Evolutionary conservation across 768 basidiomycete species (phyloP).

Genomic region (Pulveroboletus ravenelii): DNA sequence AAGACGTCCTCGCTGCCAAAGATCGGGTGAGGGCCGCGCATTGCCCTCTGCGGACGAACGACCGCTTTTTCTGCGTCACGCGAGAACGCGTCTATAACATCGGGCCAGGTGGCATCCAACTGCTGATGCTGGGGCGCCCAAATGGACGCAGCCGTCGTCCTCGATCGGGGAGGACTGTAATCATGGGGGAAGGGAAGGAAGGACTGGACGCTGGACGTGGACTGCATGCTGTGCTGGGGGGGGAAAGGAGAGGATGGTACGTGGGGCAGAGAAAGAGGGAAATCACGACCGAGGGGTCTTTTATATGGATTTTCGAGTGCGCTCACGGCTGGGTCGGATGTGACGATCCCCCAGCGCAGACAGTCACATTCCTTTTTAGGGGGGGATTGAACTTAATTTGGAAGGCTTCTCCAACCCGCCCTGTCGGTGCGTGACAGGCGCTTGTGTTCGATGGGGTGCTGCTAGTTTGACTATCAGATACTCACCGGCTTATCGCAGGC

Average conservation of each 20-base stretch:
- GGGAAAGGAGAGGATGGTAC: conserved; percentile 34
- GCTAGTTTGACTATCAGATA: conserved; percentile 26
- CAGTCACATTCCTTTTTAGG: conserved; percentile 32
- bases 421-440: conserved; percentile 25
- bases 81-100: conserved; percentile 57
- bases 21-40: conserved; percentile 18
- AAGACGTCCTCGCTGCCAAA: conserved; percentile 59
- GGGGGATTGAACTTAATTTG: conserved; percentile 26
- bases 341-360: conserved; percentile 29
- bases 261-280: conserved; percentile 38
- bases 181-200: conserved; percentile 36
- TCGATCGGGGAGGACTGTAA: conserved; percentile 37
- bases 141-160: conserved; percentile 53
- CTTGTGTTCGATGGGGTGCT: conserved; percentile 14
- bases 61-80: conserved; percentile 44
- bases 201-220: conserved; percentile 20
- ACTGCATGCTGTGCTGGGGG: conserved; percentile 22
- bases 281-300: conserved; percentile 17
- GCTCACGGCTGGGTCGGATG: conserved; percentile 18
- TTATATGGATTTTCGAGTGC: conserved; percentile 33
- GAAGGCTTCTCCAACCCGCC: conserved; percentile 27
- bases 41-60: conserved; percentile 28
- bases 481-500: conserved; percentile 7
- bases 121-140: conserved; percentile 82
- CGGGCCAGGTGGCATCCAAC: conserved; percentile 64